Evolutionary conservation across 495 filamentous ascomycete genomes (phyloP), one percentile per base, ranked within the genome.

Genomic region (Polyplosphaeria fusca): DNA sequence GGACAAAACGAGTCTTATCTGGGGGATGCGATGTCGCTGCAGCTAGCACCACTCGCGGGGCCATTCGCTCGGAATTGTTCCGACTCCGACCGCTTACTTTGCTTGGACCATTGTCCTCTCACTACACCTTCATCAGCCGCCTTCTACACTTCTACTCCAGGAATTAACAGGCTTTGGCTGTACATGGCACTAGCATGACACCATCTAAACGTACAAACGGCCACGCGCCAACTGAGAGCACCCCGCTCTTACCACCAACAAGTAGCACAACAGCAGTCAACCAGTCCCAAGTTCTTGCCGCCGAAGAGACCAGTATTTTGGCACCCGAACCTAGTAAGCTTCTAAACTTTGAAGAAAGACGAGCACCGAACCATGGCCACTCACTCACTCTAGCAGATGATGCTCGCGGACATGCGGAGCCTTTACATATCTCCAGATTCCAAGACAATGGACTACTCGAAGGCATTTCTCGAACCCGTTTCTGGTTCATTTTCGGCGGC

Each of bases 401-500:
- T 49, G 24, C 26, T 16, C 37, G 27, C 11, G 47, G 12, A 3
- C 16, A 16, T n/a, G 28, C 46, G 4, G 62, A 57, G 27, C 26
- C 47, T 14, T 51, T 52, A 27, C 27, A 24, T 13, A 11, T 16
- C 32, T 24, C 19, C 0, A 22, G 52, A 30, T 59, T 56, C 41
- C 32, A 50, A 41, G 47, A 47, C 1, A 50, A 62, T 47, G 59
- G 46, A 26, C 39, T 60, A 5, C 56, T 63, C 44, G 44, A 30
- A 14, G 64, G 64, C 2, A 49, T 66, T 13, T 57, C 56, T 37
- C 54, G 41, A 27, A 48, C 60, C 13, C 42, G 69, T 45, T 83
- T 83, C 60, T 79, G 79, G 73, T 52, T 79, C 11, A 80, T 82
- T 18, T 82, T 81, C 61, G 49, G 65, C 5, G 77, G 76, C 3